These are phyloP conservation scores for Phytophthora tentaculata DNA, from an alignment of 352 stramenopile species.

Conservation along the genomic window DNA sequence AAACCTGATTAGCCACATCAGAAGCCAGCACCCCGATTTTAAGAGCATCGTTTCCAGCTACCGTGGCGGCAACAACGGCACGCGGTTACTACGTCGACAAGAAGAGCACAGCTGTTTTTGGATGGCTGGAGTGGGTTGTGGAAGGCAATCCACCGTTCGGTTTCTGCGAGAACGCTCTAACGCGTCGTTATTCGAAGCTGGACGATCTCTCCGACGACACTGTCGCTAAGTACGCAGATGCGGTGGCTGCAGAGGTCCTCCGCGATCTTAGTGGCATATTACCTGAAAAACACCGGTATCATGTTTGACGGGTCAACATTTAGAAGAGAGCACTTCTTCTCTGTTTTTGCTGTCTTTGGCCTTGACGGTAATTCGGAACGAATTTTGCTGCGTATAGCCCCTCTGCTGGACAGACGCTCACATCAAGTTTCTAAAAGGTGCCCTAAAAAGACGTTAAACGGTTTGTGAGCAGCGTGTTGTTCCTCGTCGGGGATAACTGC, in stretches of 20 bases:
- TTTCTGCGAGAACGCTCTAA: not conserved
- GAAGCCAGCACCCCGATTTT: not conserved
- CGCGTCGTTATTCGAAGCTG: not conserved
- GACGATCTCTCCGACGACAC: not conserved
- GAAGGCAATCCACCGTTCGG: not conserved
- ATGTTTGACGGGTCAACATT: not conserved
- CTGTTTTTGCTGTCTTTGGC: not conserved
- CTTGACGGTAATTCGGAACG: not conserved
- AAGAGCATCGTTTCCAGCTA: not conserved
- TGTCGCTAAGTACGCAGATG: not conserved
- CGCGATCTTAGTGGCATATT: not conserved
- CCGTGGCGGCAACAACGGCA: not conserved
- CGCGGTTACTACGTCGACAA: not conserved
- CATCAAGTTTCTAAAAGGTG: no score
- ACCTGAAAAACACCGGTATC: not conserved
- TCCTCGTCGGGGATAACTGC: no score
- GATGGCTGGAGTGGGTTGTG: not conserved
- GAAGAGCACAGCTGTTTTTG: not conserved
- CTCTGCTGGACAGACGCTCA: not conserved
- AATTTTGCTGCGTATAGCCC: not conserved
- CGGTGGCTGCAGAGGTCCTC: not conserved
- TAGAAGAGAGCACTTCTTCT: not conserved
- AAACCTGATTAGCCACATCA: not conserved
- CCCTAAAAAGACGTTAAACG: no score
- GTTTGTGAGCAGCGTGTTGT: no score